A percentile compares a stretch with the other conserved stretches of the same genome.
Conservation (phyloP, 2,329 filamentous ascomycete species). For the Pestalotiopsis sp. region DNA sequence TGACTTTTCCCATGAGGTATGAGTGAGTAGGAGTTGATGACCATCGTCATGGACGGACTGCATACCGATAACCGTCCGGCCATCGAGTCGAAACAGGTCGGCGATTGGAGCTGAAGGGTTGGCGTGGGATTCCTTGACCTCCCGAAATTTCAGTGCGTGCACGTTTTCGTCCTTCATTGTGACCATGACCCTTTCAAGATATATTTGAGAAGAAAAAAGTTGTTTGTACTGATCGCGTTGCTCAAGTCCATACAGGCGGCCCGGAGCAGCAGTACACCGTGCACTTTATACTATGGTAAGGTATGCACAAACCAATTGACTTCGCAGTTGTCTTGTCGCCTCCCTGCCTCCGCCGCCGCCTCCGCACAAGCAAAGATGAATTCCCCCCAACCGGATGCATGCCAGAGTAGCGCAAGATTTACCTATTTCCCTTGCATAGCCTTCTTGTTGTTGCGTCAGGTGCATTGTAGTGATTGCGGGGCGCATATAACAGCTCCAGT, state of each 20-base stretch:
- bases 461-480: neutral
- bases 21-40: neutral
- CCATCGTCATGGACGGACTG: neutral
- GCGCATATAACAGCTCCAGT: neutral
- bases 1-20: conserved; percentile 19
- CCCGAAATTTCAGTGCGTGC: conserved; percentile 13
- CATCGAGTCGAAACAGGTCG: conserved; percentile 20
- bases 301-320: neutral
- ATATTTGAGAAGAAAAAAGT: neutral
- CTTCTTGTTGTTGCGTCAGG: neutral
- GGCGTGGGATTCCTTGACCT: conserved; percentile 15
- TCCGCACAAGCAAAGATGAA: neutral
- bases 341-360: neutral
- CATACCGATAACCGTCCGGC: conserved; percentile 19
- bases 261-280: neutral
- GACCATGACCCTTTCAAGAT: neutral
- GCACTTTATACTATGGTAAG: neutral
- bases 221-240: neutral
- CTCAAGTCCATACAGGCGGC: neutral
- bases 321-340: neutral
- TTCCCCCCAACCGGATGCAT: neutral
- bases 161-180: conserved; percentile 14
- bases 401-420: neutral
- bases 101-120: conserved; percentile 3
- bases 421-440: neutral